Base-by-base conservation (phyloP, 1,284 basidiomycete genomes). In the Pseudozyma pruni region DNA sequence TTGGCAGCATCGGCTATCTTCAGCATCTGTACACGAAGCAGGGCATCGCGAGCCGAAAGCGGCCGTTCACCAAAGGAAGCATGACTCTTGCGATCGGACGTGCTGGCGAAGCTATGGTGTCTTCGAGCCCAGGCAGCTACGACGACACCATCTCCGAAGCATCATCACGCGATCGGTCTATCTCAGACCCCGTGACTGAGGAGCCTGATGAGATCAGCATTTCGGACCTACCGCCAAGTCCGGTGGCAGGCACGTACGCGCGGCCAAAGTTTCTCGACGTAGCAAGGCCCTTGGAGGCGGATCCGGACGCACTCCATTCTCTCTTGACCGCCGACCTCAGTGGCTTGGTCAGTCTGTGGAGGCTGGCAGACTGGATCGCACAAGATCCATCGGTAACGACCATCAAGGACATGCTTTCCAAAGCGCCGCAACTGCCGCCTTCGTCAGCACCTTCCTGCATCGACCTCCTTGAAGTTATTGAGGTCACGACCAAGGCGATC, bases 11-110 rank as follows among this genome's bases (percentile, higher is more conserved):
- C n/a, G 73, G 66, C 17, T 60, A 74, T 45, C 60, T 78, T 11
- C 75, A 78, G 47, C 67, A 75, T 20, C 49, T 78, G 9, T 78
- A 74, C 50, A 63, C 67, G 11, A 75, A 75, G 29, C 73, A 74
- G 39, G 75, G 75, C n/a, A 64, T 75, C 8, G 74, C 74, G 4
- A 74, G 47, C 35, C 66, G 57, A 5, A 63, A 60, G 8, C 67
- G 67, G 4, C 68, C 74, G 0, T 16, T 59, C 37, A 50, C 50
- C 27, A 72, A 60, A 44, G 71, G 64, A 8, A 50, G 47, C 5
- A 55, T 69, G 44, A 53, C 59, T 4, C 50, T 74, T 4, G 72
- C 74, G n/a, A 74, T 76, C 35, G 74, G 72, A 11, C 61, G 45
- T n/a, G 72, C 71, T 9, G 72, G 63, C 9, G 68, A 74, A 48